Conservation (phyloP, 2,329 filamentous ascomycete species). For the Diplodia seriata region DNA sequence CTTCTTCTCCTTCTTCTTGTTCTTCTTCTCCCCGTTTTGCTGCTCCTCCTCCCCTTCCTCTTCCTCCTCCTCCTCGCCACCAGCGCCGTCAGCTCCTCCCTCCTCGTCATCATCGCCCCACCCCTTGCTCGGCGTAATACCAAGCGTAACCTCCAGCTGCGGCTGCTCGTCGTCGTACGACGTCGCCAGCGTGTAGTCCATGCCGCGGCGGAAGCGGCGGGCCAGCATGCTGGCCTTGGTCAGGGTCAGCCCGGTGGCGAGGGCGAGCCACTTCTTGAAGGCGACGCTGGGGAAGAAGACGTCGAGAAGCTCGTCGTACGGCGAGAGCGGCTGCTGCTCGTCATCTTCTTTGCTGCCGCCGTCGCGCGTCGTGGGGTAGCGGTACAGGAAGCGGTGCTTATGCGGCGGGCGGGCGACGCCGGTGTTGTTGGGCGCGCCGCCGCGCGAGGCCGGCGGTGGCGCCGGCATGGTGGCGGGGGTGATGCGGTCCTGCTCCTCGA, state of each 20-base stretch:
- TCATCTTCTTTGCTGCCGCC: slow-evolving; percentile 40
- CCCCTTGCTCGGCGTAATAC: slow-evolving; percentile 81
- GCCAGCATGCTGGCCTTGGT: slow-evolving; percentile 79
- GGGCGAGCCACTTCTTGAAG: slow-evolving; percentile 88
- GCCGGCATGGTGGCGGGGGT: slow-evolving; percentile 44
- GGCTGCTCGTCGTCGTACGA: slow-evolving; percentile 75
- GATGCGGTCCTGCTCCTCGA: slow-evolving; percentile 66
- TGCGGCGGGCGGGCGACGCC: slow-evolving; percentile 84
- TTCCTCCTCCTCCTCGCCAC: slow-evolving; percentile 55
- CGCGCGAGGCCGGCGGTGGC: slow-evolving; percentile 43
- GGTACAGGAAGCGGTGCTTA: slow-evolving; percentile 92
- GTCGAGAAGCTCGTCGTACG: slow-evolving; percentile 78
- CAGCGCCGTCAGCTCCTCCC: slow-evolving; percentile 35
- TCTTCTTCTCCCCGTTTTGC: slow-evolving; percentile 44
- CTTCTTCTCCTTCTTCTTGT: slow-evolving; percentile 50
- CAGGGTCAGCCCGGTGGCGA: slow-evolving; percentile 78
- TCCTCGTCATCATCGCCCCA: slow-evolving; percentile 78
- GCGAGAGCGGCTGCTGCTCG: slow-evolving; percentile 38
- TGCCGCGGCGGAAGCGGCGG: slow-evolving; percentile 82
- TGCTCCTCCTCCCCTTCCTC: slow-evolving; percentile 53
- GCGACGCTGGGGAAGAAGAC: slow-evolving; percentile 81
- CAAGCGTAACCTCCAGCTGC: slow-evolving; percentile 84
- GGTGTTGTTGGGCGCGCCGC: slow-evolving; percentile 51
- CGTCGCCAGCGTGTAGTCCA: slow-evolving; percentile 93
- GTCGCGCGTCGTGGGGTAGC: slow-evolving; percentile 60